Evolutionary conservation across 257 asterid genomes (phyloP).

Genomic region (Solanum habrochaites): DNA sequence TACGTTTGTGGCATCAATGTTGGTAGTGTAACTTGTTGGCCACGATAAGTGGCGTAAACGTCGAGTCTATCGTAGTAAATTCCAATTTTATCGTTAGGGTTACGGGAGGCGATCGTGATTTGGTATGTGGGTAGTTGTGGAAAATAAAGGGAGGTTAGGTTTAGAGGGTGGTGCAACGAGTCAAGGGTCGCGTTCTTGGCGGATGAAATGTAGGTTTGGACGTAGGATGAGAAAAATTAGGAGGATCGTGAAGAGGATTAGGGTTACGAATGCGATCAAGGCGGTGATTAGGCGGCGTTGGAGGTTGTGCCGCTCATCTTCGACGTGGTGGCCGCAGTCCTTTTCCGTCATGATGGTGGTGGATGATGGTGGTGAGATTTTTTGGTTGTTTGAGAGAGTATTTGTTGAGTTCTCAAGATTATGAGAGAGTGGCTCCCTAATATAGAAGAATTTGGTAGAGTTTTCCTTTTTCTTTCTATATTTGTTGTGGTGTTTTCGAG

Average conservation of each 20-base stretch:
- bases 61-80: constrained; percentile 49
- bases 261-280: neutral
- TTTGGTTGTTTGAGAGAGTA: neutral
- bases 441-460: neutral
- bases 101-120: constrained; percentile 43
- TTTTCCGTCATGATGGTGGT: constrained; percentile 26
- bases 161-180: constrained; percentile 50
- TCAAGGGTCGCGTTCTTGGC: constrained; percentile 61
- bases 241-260: constrained; percentile 40
- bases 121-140: constrained; percentile 54
- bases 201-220: constrained; percentile 59
- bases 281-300: constrained; percentile 15
- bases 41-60: constrained; percentile 44
- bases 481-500: neutral
- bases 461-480: neutral
- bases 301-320: constrained; percentile 16
- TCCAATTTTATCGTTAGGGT: constrained; percentile 48
- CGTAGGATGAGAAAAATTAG: constrained; percentile 56
- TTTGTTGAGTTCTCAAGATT: neutral
- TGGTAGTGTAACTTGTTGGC: constrained; percentile 52
- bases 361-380: neutral
- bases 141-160: constrained; percentile 20
- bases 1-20: constrained; percentile 36
- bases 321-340: constrained; percentile 44
- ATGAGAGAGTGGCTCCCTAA: neutral